Base-by-base conservation (phyloP, 441 rosid genomes). In the Pelargonium cotyledonis region DNA sequence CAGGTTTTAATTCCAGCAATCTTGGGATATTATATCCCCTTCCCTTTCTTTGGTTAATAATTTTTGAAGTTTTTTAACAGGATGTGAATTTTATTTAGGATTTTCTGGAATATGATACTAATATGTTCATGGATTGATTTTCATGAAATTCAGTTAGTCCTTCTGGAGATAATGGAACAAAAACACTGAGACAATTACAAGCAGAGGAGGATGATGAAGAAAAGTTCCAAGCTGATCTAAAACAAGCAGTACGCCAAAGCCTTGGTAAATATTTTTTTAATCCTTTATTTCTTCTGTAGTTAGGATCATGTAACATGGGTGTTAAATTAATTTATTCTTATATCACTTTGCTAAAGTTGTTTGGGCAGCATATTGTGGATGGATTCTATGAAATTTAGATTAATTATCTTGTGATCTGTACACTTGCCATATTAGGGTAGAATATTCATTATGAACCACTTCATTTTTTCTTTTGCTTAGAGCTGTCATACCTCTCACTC, bases 161-260 rank as follows among this genome's bases (percentile, higher is more conserved):
- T 66, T 58, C 62, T 68, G 85, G 58, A 77, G 95, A 86, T 64
- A 64, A 69, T 64, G 86, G 78, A 80, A 78, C 84, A 67, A 94
- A 83, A 83, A 87, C 96, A 67, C 76, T 84, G 79, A 86, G 94
- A 73, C 91, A 88, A 72, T 80, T 89, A 69, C 89, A 89, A 73
- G 89, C 85, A 53, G 94, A 91, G 82, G 95, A 91, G 78, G 95
- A 89, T 44, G 92, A 89, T 44, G 98, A 93, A 82, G 93, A 91
- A 81, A 86, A 90, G 73, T 94, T 89, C 82, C 99, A 94, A 80
- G 93, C 97, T 75, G 99, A 94, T 81, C 87, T 89, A 61, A 73
- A 84, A 79, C 81, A 78, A 73, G 97, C 97, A 58, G 87, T 89
- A 63, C 88, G 84, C 65, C 97, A 94, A 84, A 91, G 97, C 80